Base-by-base conservation (phyloP, 208 protist species). In the Wallacemonas sp. region DNA sequence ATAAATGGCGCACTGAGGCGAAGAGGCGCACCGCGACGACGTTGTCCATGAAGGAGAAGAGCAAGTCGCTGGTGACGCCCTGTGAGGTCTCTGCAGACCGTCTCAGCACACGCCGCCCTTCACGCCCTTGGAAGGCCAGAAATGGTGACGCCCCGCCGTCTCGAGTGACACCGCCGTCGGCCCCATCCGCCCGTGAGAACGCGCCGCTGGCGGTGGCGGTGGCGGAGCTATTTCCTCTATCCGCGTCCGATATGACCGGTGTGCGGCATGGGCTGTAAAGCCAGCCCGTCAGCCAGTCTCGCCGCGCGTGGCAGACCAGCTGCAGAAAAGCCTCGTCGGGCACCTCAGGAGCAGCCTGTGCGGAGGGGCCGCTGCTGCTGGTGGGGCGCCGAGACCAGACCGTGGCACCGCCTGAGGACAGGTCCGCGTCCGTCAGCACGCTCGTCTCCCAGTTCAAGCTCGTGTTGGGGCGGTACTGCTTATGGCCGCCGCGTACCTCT, bases 41-140 rank as follows among this genome's bases (percentile, higher is more conserved):
- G 67, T 84, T 88, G 55, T 82, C 82, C 45, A 84, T 64, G 26
- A 88, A 63, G 6, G 77, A 77, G 45, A 80, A 88, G 34, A 74
- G 28, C 21, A 70, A 55, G 38, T 68, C 38, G 30, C 53, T 58
- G 19, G 65, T 41, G 9, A 61, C 45, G 36, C 47, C 21, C 45
- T 38, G 53, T 33, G 64, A 11, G 15, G 49, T 1, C 46, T 19
- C 19, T 4, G 46, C 42, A 4, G 42, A 46, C 42, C 17, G 26
- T 26, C 8, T 54, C 46, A 54, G 46, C 46, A 26, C 46, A 17
- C 26, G 46, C 9, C 22, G 26, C 15, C 46, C 46, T 30, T 54
- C 9, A 8, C 46, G 46, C 9, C n/a, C 46, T 11, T 54, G 46
- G 8, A 46, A 46, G 17, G 42, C 42, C 11, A 46, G 42, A 5